Conservation (phyloP, 768 basidiomycete genomes). For the Lactifluus piperatus region DNA sequence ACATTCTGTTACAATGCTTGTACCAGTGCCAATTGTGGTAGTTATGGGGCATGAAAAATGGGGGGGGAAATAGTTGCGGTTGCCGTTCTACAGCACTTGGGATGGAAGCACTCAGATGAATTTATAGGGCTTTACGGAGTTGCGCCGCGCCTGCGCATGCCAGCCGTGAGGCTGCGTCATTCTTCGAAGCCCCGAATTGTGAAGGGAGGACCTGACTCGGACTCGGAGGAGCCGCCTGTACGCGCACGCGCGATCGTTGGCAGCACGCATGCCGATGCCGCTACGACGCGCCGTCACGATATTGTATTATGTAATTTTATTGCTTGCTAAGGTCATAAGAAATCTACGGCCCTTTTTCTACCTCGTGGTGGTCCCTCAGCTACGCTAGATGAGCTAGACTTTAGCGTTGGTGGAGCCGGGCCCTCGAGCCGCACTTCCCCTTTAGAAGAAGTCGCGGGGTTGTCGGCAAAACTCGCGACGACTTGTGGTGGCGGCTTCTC, state of each 20-base stretch:
- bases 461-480: slow-evolving; percentile 30
- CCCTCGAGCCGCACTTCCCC: background rate
- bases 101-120: background rate
- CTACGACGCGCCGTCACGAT: background rate
- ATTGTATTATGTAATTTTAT: background rate
- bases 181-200: background rate
- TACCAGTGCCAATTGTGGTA: background rate
- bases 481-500: slow-evolving; percentile 51
- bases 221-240: background rate
- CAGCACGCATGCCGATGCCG: background rate
- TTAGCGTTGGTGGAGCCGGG: background rate
- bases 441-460: background rate
- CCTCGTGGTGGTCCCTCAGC: slow-evolving; percentile 19
- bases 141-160: background rate
- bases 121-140: background rate
- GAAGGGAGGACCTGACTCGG: background rate
- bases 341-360: slow-evolving; percentile 24
- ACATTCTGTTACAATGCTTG: background rate
- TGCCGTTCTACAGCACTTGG: no score
- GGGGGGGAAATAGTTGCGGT: no score
- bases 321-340: slow-evolving; percentile 16
- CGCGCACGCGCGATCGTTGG: background rate
- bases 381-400: background rate
- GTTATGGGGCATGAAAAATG: background rate
- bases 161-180: slow-evolving; percentile 6